A percentile compares a stretch with the other conserved stretches of the same genome.
phyloP scores from a whole-genome alignment of 306 rosid species.

The Lotus japonicus region DNA sequence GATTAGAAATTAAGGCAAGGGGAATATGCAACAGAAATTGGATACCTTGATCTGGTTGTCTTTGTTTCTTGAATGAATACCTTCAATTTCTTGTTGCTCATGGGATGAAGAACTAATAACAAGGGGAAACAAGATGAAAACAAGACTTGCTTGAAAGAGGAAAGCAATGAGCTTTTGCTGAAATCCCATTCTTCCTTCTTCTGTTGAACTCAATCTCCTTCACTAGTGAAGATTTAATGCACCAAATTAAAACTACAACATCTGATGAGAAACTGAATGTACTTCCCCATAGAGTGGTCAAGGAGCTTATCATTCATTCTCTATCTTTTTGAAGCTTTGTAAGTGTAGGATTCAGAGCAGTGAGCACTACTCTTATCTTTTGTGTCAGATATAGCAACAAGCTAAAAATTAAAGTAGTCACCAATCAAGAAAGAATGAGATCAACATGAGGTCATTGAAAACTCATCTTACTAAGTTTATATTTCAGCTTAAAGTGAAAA shows the following conservation, averaged over 20 bases:
- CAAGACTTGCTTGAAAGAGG: slow-evolving; percentile 31
- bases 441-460: slow-evolving; percentile 17
- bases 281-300: background rate
- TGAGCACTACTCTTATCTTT: slow-evolving; percentile 12
- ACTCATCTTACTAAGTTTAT: background rate
- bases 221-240: background rate
- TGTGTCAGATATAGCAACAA: background rate
- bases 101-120: slow-evolving; percentile 50
- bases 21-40: background rate
- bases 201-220: slow-evolving; percentile 9
- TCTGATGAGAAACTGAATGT: background rate
- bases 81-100: slow-evolving; percentile 23
- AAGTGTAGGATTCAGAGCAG: slow-evolving; percentile 15
- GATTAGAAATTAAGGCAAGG: background rate
- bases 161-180: slow-evolving; percentile 35
- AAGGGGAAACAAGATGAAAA: slow-evolving; percentile 30
- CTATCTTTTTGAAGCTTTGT: background rate
- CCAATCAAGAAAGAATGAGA: slow-evolving; percentile 3
- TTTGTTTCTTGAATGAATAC: slow-evolving; percentile 18
- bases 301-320: slow-evolving; percentile 1
- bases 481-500: slow-evolving; percentile 17
- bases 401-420: background rate
- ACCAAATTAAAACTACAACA: background rate
- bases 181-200: slow-evolving; percentile 32
- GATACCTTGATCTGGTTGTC: slow-evolving; percentile 44